These are phyloP conservation scores for Mucor lusitanicus DNA, from an alignment of 371 early-diverging fungal species.

Conservation along the genomic window DNA sequence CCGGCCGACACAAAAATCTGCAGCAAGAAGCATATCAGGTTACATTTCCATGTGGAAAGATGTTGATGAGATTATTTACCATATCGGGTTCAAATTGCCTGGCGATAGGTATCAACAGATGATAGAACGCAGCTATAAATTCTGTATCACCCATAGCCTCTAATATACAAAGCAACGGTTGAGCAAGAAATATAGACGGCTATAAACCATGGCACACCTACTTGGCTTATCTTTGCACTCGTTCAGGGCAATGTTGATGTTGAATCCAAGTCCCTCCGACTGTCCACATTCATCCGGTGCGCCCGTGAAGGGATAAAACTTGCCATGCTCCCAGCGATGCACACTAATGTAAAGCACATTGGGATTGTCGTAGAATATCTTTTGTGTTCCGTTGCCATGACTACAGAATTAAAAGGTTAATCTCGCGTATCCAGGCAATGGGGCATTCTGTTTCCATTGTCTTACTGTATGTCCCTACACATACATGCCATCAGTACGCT, in stretches of 20 bases:
- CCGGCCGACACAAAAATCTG: conserved; percentile 63
- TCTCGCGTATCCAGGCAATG: neutral
- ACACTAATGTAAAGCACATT: conserved; percentile 64
- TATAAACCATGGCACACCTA: conserved; percentile 7
- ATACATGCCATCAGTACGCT: neutral
- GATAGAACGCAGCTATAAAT: conserved; percentile 63
- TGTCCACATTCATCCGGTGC: conserved; percentile 60
- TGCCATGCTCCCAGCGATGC: conserved; percentile 65
- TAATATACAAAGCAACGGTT: neutral
- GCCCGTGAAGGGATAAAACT: conserved; percentile 63
- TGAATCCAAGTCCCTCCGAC: conserved; percentile 51
- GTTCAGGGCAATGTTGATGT: conserved; percentile 62
- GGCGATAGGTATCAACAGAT: conserved; percentile 64
- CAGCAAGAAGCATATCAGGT: neutral
- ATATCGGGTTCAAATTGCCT: conserved; percentile 65
- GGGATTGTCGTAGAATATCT: conserved; percentile 64
- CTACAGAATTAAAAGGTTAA: conserved; percentile 20
- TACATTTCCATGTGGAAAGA: neutral
- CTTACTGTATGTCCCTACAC: conserved; percentile 68
- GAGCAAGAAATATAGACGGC: neutral
- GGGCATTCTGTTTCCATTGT: neutral
- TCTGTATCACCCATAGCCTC: conserved; percentile 68
- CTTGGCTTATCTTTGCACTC: conserved; percentile 53
- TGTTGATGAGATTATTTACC: neutral
- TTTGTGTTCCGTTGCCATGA: conserved; percentile 69